Percentiles rank a stretch among this genome's conserved stretches.
Conservation (phyloP, 345 rosid species). For the Aquilaria malaccensis region DNA sequence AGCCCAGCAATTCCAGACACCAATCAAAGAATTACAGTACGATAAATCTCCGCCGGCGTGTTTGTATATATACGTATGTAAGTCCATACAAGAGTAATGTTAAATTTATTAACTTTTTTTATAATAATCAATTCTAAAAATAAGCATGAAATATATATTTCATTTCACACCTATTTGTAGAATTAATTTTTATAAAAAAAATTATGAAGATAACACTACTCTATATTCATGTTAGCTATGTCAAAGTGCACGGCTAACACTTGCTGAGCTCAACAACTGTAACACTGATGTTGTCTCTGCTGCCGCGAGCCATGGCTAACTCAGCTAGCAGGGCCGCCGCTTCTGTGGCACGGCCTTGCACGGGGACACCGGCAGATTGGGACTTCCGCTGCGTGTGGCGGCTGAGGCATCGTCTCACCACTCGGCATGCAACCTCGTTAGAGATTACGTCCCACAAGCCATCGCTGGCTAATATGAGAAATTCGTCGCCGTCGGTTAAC, state of each 20-base stretch:
- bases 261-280: constrained; percentile 46
- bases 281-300: constrained; percentile 52
- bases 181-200: too few species aligned
- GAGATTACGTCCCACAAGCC: constrained; percentile 78
- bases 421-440: constrained; percentile 53
- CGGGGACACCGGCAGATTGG: background rate
- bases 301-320: constrained; percentile 49
- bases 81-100: too few species aligned
- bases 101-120: too few species aligned
- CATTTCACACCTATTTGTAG: too few species aligned
- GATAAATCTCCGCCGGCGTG: too few species aligned
- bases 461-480: constrained; percentile 66
- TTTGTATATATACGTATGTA: too few species aligned
- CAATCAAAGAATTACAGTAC: too few species aligned
- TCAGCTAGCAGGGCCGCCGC: constrained; percentile 47
- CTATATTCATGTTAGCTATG: too few species aligned
- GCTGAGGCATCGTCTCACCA: constrained; percentile 47
- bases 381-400: constrained; percentile 26
- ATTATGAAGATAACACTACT: too few species aligned
- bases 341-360: constrained; percentile 23
- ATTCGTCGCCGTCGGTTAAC: constrained; percentile 42
- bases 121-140: too few species aligned
- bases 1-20: too few species aligned
- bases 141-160: too few species aligned
- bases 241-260: background rate